Conservation (phyloP, 129 eudicot genomes). For the Flaveria linearis region DNA sequence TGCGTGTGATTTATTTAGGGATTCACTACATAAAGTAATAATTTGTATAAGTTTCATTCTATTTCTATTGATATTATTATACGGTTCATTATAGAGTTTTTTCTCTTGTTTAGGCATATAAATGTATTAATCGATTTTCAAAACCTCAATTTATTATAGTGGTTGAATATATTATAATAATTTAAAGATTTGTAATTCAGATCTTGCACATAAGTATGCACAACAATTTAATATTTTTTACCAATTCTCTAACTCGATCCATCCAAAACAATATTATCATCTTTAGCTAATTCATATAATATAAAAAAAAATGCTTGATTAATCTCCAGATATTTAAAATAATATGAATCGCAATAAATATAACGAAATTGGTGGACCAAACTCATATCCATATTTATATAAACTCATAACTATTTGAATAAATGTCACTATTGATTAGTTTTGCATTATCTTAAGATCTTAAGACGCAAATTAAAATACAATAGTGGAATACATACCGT, state of each 20-base stretch:
- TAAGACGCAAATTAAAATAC: neutral
- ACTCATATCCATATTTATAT: neutral
- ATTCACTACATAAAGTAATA: too few relatives aligned
- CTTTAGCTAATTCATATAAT: neutral
- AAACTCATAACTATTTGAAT: neutral
- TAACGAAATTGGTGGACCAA: slow-evolving; percentile 3
- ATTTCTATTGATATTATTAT: too few relatives aligned
- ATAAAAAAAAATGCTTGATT: neutral
- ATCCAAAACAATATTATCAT: neutral
- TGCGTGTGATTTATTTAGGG: too few relatives aligned
- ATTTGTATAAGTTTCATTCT: too few relatives aligned
- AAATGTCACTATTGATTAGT: neutral
- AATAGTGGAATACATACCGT: slow-evolving; percentile 24
- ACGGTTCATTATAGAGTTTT: too few relatives aligned
- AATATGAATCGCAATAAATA: neutral
- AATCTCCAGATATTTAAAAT: neutral
- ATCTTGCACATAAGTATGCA: neutral
- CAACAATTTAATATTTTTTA: neutral
- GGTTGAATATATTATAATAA: neutral
- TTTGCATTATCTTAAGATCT: neutral
- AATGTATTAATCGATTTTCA: too few relatives aligned
- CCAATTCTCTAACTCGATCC: neutral
- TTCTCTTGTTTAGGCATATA: too few relatives aligned
- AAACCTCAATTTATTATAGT: too few relatives aligned
- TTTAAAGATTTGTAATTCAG: neutral